Conservation (phyloP, 1,139 yeast species). For the Blastobotrys petasosporus region DNA sequence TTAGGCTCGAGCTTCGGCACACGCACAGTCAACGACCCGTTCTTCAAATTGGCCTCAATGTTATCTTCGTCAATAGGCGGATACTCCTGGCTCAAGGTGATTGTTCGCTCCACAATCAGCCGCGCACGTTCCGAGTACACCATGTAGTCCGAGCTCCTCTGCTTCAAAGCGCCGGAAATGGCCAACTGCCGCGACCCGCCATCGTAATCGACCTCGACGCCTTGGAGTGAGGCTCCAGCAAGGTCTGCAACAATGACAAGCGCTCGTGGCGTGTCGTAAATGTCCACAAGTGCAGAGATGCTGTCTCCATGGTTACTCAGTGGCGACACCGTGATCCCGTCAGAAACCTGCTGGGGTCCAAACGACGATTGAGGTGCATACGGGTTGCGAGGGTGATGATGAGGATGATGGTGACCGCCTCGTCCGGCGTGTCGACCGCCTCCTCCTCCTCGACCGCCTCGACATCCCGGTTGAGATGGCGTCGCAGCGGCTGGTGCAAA, state of each 20-base stretch:
- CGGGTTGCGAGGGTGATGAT: neutral
- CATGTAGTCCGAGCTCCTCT: neutral
- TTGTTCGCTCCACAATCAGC: constrained; percentile 44
- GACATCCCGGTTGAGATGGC: no score
- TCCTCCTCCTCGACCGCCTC: neutral
- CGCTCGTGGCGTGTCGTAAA: constrained; percentile 42
- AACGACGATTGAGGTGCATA: neutral
- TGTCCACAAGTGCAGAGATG: constrained; percentile 49
- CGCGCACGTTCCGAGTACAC: constrained; percentile 20
- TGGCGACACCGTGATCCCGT: constrained; percentile 12
- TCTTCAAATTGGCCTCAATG: constrained; percentile 46
- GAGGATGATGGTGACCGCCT: neutral
- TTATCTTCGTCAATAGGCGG: constrained; percentile 47
- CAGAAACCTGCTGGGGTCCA: neutral
- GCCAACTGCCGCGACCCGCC: constrained; percentile 37
- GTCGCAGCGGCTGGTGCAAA: no score
- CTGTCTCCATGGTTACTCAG: constrained; percentile 33
- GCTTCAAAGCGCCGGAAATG: constrained; percentile 8
- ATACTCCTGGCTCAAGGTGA: constrained; percentile 44
- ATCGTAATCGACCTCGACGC: constrained; percentile 49
- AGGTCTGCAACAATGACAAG: constrained; percentile 46
- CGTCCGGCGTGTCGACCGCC: neutral
- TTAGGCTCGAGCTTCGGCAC: constrained; percentile 39
- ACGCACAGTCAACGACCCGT: constrained; percentile 47
- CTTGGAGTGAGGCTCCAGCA: constrained; percentile 48